Conservation (phyloP, 208 protist genomes). For the Acanthamoeba sp. region DNA sequence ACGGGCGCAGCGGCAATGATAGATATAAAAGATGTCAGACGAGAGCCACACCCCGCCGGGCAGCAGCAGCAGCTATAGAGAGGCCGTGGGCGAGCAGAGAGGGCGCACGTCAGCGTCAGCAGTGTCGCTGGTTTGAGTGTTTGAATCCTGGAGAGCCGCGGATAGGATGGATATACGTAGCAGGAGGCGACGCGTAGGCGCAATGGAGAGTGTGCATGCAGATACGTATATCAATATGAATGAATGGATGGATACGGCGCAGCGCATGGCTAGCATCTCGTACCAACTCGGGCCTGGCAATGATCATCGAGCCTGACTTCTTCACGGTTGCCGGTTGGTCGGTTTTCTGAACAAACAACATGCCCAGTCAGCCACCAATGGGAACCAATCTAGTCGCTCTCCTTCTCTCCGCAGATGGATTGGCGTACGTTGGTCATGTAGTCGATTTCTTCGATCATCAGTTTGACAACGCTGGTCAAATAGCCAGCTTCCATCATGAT, state of each 20-base stretch:
- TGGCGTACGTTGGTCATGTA: slow-evolving; percentile 35
- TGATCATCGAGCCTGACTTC: neutral
- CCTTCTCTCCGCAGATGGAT: too few species aligned
- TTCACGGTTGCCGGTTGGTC: neutral
- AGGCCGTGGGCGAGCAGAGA: neutral
- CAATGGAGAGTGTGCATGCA: too few species aligned
- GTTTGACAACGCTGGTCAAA: neutral
- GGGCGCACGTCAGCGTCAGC: neutral
- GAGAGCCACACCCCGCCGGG: too few species aligned
- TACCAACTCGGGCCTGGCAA: neutral
- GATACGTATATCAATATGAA: too few species aligned
- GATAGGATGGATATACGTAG: neutral
- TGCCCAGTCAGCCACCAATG: too few species aligned
- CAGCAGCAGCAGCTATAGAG: neutral
- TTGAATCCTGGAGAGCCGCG: neutral
- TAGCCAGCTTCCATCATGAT: slow-evolving; percentile 63
- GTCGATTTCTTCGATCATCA: slow-evolving; percentile 39
- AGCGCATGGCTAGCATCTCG: neutral
- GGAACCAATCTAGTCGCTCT: too few species aligned
- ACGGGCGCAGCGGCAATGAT: neutral
- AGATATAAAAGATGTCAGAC: neutral
- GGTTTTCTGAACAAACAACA: slow-evolving; percentile 8
- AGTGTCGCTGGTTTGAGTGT: neutral
- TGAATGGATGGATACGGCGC: neutral
- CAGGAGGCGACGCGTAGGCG: neutral